phyloP scores from a whole-genome alignment of 768 basidiomycete species.

The Agaricus blazei region DNA sequence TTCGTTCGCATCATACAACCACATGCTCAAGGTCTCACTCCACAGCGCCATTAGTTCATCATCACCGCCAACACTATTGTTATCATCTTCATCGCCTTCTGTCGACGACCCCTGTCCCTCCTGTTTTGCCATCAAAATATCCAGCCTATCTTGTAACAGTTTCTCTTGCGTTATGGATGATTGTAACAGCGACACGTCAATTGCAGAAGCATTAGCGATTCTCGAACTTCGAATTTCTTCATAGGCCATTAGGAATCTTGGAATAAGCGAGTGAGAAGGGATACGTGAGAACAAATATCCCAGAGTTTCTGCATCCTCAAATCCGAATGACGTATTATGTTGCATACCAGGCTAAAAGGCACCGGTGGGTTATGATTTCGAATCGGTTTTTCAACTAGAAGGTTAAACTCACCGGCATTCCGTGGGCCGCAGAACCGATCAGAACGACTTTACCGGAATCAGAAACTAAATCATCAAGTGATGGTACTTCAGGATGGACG shows the following conservation, averaged over 20 bases:
- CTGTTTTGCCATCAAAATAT: slow-evolving; percentile 32
- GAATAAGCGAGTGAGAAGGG: slow-evolving; percentile 39
- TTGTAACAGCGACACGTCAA: slow-evolving; percentile 42
- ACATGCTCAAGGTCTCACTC: slow-evolving; percentile 47
- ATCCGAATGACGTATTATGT: slow-evolving; percentile 44
- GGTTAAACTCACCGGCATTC: slow-evolving; percentile 34
- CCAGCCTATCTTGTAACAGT: slow-evolving; percentile 38
- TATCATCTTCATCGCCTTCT: slow-evolving; percentile 11
- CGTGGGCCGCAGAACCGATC: slow-evolving; percentile 61
- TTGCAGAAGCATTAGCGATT: slow-evolving; percentile 34
- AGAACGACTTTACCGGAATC: slow-evolving; percentile 41
- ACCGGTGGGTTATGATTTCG: too few relatives aligned
- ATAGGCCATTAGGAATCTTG: slow-evolving; percentile 46
- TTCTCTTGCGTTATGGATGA: slow-evolving; percentile 39
- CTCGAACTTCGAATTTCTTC: slow-evolving; percentile 55
- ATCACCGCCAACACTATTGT: slow-evolving; percentile 17
- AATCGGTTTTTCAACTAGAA: too few relatives aligned
- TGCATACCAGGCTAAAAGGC: slow-evolving; percentile 44
- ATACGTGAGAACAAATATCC: slow-evolving; percentile 56
- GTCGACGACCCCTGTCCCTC: slow-evolving; percentile 23
- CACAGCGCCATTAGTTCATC: slow-evolving; percentile 44
- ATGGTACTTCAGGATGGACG: slow-evolving; percentile 23
- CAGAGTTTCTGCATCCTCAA: slow-evolving; percentile 61
- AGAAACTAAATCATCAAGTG: slow-evolving; percentile 46
- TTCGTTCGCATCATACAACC: slow-evolving; percentile 48